Conservation (phyloP, 768 basidiomycete genomes). For the Pleurotus tuoliensis region DNA sequence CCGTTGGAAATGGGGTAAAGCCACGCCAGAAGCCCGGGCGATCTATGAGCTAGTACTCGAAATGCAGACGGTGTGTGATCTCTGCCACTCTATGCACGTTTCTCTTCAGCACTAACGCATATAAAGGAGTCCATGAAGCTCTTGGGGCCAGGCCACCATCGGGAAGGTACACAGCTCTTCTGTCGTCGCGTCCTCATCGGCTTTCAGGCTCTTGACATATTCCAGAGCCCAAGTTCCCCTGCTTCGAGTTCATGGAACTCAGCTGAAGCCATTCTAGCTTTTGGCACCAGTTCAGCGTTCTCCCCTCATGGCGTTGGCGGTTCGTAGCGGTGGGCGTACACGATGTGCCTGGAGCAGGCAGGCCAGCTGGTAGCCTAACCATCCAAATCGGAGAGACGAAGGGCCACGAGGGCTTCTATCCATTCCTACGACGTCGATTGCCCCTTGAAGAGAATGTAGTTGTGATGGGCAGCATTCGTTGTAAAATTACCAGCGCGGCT, state of each 20-base stretch:
- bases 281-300: conserved; percentile 80
- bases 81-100: neutral
- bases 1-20: conserved; percentile 94
- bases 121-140: conserved; percentile 64
- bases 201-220: conserved; percentile 82
- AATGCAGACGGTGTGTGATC: conserved; percentile 76
- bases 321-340: no score
- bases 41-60: conserved; percentile 84
- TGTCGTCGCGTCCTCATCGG: conserved; percentile 84
- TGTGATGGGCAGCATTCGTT: conserved; percentile 49
- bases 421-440: conserved; percentile 74
- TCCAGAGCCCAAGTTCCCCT: conserved; percentile 53
- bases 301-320: conserved; percentile 93
- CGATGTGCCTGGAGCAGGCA: conserved; percentile 82
- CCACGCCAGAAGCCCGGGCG: conserved; percentile 72
- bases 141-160: conserved; percentile 76
- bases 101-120: neutral
- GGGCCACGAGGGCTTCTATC: conserved; percentile 67
- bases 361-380: conserved; percentile 56
- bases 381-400: conserved; percentile 26
- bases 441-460: conserved; percentile 80
- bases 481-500: neutral
- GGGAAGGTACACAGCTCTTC: conserved; percentile 83
- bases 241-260: conserved; percentile 54
- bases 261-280: conserved; percentile 66